Percentiles rank a stretch among this genome's conserved stretches.
phyloP scores from a whole-genome alignment of 1,284 basidiomycete genomes.

The Irpex lacteus region DNA sequence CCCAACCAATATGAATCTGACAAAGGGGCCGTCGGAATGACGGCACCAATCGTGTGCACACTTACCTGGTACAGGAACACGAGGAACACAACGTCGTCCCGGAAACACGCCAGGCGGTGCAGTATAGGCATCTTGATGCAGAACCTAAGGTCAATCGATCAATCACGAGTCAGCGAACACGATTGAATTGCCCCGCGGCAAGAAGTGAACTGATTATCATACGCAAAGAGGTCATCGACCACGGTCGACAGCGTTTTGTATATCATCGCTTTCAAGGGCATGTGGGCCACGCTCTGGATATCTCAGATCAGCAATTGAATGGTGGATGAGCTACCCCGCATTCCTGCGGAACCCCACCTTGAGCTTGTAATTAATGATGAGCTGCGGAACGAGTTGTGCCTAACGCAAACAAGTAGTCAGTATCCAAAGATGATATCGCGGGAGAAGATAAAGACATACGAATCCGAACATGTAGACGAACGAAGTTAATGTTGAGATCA shows the following conservation, averaged over 20 bases:
- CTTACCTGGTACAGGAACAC: constrained; percentile 80
- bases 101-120: constrained; percentile 87
- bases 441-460: constrained; percentile 48
- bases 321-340: constrained; percentile 3
- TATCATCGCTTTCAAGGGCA: constrained; percentile 97
- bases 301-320: constrained; percentile 10
- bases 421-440: constrained; percentile 14
- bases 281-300: constrained; percentile 75
- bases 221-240: constrained; percentile 93
- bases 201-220: constrained; percentile 26
- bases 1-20: too few species aligned
- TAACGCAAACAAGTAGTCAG: constrained; percentile 28
- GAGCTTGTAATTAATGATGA: constrained; percentile 96
- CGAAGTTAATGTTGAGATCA: constrained; percentile 83
- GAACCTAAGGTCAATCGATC: constrained; percentile 48
- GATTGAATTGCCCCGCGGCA: constrained; percentile 1
- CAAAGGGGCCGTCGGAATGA: neutral
- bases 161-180: constrained; percentile 11
- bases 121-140: constrained; percentile 96
- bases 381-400: constrained; percentile 88
- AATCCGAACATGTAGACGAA: constrained; percentile 98
- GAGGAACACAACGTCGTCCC: constrained; percentile 90
- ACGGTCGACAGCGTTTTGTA: constrained; percentile 91
- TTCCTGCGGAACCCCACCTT: constrained; percentile 50
- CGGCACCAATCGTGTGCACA: constrained; percentile 19